Evolutionary conservation across 306 rosid genomes (phyloP).

Genomic region (Potentilla sterilis): DNA sequence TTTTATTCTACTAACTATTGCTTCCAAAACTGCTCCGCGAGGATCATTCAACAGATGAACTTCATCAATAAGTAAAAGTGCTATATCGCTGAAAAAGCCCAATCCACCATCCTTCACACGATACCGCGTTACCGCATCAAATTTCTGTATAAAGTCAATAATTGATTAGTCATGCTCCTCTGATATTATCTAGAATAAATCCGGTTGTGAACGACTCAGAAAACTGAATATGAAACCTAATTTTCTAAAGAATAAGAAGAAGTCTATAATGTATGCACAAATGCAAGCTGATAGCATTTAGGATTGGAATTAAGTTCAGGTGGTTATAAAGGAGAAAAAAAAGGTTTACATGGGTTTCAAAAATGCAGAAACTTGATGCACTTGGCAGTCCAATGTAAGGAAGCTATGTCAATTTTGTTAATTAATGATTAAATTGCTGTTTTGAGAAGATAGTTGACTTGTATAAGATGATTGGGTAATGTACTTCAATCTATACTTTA

Average conservation of each 20-base stretch:
- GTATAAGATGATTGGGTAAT: not conserved
- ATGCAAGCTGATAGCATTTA: not conserved
- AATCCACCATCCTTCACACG: constrained; percentile 76
- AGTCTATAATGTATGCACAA: not conserved
- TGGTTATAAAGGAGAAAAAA: not conserved
- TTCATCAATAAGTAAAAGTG: constrained; percentile 91
- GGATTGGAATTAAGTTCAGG: not conserved
- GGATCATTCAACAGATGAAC: constrained; percentile 95
- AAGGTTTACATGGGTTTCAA: not conserved
- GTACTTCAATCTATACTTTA: not conserved
- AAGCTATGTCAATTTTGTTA: not conserved
- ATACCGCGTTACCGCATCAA: constrained; percentile 89
- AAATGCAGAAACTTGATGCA: not conserved
- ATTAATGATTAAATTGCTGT: not conserved
- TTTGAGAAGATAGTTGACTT: not conserved
- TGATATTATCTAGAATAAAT: constrained; percentile 23
- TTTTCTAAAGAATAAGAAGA: not conserved
- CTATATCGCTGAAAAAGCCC: constrained; percentile 89
- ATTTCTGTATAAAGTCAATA: constrained; percentile 53
- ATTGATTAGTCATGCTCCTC: constrained; percentile 29
- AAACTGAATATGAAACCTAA: not conserved
- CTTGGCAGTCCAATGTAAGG: not conserved
- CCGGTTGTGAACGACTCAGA: constrained; percentile 15
- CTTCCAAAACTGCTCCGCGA: constrained; percentile 97
- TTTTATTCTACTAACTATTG: constrained; percentile 89